Conservation (phyloP, 306 rosid species). For the Cucumis sativus region DNA sequence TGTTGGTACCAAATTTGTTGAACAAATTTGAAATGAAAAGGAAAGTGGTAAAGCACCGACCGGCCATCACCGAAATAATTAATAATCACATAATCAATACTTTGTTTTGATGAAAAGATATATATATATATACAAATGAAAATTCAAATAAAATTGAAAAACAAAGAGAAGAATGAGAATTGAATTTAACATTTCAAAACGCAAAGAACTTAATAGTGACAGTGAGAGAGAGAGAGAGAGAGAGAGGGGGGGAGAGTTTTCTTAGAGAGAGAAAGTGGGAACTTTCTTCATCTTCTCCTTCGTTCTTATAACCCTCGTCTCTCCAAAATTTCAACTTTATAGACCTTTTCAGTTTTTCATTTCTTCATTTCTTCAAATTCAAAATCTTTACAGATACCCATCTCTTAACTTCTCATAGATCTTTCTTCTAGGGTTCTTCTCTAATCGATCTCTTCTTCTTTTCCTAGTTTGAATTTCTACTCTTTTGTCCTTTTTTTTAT, state of each 20-base stretch:
- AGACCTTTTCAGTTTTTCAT: not conserved
- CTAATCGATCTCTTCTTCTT: constrained; percentile 3
- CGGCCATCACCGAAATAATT: not conserved
- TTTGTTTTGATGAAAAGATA: not conserved
- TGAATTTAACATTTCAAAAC: not conserved
- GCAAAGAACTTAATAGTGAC: not conserved
- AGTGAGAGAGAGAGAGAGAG: not conserved
- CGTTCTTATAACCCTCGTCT: constrained; percentile 1
- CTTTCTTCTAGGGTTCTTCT: constrained; percentile 18
- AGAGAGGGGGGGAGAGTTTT: no score
- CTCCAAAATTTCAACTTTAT: not conserved
- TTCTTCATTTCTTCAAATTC: constrained; percentile 2
- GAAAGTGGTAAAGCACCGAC: not conserved
- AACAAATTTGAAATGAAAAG: not conserved
- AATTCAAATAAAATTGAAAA: not conserved
- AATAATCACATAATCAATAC: not conserved
- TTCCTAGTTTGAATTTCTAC: not conserved
- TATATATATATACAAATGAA: not conserved
- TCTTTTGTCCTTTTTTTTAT: not conserved
- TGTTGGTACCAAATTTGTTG: no score
- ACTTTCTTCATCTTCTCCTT: not conserved
- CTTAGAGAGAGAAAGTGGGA: not conserved
- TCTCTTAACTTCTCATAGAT: not conserved
- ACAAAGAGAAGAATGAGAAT: not conserved
- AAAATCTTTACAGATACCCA: not conserved